phyloP scores from a whole-genome alignment of 2,329 filamentous ascomycete species.

The Shiraia sp. region DNA sequence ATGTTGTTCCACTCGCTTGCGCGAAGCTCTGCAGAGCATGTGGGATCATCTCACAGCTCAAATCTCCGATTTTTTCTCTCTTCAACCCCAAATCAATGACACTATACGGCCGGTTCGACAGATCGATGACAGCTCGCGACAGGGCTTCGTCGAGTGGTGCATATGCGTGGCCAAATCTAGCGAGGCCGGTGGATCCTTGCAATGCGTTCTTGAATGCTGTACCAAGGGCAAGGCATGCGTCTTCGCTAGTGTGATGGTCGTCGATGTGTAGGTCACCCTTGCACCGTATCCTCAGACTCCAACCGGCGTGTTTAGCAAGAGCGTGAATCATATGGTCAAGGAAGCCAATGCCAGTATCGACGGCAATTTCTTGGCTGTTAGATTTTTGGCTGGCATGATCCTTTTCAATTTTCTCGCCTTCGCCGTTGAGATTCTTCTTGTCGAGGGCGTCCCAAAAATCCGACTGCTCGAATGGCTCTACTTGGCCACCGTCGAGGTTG shows the following conservation, averaged over 20 bases:
- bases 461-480: constrained; percentile 55
- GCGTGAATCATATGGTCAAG: constrained; percentile 99
- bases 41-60: constrained; percentile 91
- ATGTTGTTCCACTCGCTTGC: constrained; percentile 83
- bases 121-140: constrained; percentile 89
- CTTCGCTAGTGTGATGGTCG: constrained; percentile 97
- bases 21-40: constrained; percentile 96
- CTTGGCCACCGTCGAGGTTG: constrained; percentile 85
- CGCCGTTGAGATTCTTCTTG: constrained; percentile 33
- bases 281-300: constrained; percentile 83
- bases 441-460: constrained; percentile 53
- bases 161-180: constrained; percentile 90
- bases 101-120: constrained; percentile 86
- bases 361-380: constrained; percentile 79
- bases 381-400: constrained; percentile 84
- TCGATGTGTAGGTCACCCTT: constrained; percentile 94
- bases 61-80: constrained; percentile 90
- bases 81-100: constrained; percentile 83
- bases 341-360: constrained; percentile 95
- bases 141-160: constrained; percentile 94
- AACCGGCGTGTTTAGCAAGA: constrained; percentile 91
- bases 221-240: constrained; percentile 89
- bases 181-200: constrained; percentile 76
- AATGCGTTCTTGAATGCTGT: constrained; percentile 81
- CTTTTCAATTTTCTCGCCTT: constrained; percentile 46